Evolutionary conservation across 805 yeast genomes (phyloP), one percentile per base, ranked within the genome.

Genomic region (Kodamaea leandrae): DNA sequence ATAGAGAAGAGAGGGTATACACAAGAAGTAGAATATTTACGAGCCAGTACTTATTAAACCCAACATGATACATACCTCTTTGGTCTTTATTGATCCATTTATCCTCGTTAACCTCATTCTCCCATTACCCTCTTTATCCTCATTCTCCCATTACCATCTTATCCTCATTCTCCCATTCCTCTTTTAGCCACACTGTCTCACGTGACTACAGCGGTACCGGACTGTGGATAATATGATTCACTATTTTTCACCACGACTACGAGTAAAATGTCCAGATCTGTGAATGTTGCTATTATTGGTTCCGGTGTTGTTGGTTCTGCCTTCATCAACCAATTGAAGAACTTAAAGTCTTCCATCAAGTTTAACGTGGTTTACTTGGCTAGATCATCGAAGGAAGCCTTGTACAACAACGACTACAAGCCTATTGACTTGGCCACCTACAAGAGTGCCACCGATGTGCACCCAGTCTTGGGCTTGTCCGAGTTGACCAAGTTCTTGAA

Each of bases 281-380:
- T 70, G 28, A 67, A 70, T 49, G 64, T 70, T 30, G 75, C 75
- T 32, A 68, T 70, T 38, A 67, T 64, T 46, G 88, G 89, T 41
- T 82, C 97, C 41, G 99, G 99, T 56, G 93, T 91, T 38, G 98
- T 93, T 47, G 99, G 99, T 45, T 76, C 93, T 18, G 86, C 96
- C 38, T 88, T 89, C 70, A 71, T 93, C 62, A 77, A 76, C 64
- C 99, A 91, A 69, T 77, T 91, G 57, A 71, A 76, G 39, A 68
- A 71, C 44, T 64, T 86, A 49, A 76, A 78, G 51, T 62, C 83
- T n/a, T 41, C 78, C 17, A 78, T 86, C 54, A 66, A 71, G 25
- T 87, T 82, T 71, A 84, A 88, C 52, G 84, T 93, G 32, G 80
- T 91, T 37, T 75, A 86, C 50, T 75, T 93, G 46, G 87, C 96